Base-by-base conservation (phyloP, 352 stramenopile species). In the Bremia lactucae region DNA sequence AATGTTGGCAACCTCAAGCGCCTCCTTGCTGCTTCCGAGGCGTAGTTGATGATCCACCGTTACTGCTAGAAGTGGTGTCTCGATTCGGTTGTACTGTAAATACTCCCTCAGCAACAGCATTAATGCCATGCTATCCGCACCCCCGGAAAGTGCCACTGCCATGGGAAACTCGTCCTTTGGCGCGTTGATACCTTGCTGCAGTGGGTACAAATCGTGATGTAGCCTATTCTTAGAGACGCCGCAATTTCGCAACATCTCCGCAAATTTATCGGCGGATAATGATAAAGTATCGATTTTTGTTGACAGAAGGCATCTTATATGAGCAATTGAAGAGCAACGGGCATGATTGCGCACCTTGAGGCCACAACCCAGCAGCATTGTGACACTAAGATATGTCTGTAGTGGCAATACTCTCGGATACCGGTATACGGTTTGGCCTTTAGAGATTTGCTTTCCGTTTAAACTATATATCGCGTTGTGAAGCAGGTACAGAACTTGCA, bases 121-220 rank as follows among this genome's bases (percentile, higher is more conserved):
- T 37, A 93, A 45, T 18, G 80, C 74, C 69, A 89, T 85, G 43
- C 77, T 90, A 49, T 93, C 80, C 1, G 69, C 76, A 5, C 80
- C 80, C 9, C 80, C 80, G 0, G 80, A 93, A 14, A 87, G 42
- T 16, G 75, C 80, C 15, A 90, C 70, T 15, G 78, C 77, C 38
- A 88, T 49, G 9, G 75, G 76, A 39, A 74, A 87, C 22, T 65
- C 50, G n/a, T 34, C 48, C 0, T 26, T 16, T 0, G 25, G 38
- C 2, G 63, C 53, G 9, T 39, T 42, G 23, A 15, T 21, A 9
- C 45, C 55, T 21, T 47, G 16, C 9, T 66, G 38, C 7, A 46
- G n/a, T 10, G 61, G 52, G 43, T 76, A 74, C 2, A 81, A 43
- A 15, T 60, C 36, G 10, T 52, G 36, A 37, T 60, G 63, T 36